Evolutionary conservation across 2,329 filamentous ascomycete species (phyloP).

Genomic region (Colletotrichum cordylinicola): DNA sequence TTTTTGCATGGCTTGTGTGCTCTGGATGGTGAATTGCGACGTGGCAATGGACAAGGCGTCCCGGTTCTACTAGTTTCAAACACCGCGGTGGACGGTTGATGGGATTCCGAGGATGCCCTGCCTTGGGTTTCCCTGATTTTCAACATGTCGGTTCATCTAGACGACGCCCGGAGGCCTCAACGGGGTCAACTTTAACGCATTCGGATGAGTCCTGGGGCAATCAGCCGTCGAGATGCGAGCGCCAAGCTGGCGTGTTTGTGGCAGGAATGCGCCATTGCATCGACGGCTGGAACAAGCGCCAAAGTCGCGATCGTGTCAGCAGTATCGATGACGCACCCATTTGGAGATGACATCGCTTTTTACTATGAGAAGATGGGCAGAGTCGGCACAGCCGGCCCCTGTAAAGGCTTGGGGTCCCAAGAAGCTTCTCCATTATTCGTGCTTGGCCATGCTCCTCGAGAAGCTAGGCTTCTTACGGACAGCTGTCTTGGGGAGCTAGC

Average conservation of each 20-base stretch:
- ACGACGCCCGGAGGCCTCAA: constrained; percentile 8
- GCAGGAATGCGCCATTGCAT: neutral
- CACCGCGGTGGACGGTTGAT: neutral
- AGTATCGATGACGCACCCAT: constrained; percentile 18
- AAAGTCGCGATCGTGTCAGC: constrained; percentile 6
- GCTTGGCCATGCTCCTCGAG: neutral
- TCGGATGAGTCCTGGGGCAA: neutral
- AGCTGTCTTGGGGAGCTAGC: neutral
- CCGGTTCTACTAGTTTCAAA: neutral
- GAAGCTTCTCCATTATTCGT: neutral
- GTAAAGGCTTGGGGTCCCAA: neutral
- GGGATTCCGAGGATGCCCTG: neutral
- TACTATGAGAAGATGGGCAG: neutral
- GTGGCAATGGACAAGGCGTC: neutral
- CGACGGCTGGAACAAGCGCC: neutral
- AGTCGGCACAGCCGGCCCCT: constrained; percentile 7
- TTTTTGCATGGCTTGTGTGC: neutral
- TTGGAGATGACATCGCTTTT: neutral
- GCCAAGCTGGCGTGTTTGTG: neutral
- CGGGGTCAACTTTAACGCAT: neutral
- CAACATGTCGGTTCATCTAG: neutral
- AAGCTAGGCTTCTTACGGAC: neutral
- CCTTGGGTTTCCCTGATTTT: neutral
- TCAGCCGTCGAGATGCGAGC: neutral
- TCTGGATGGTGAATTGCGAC: neutral